Evolutionary conservation across 2,329 filamentous ascomycete species (phyloP).

Genomic region (Talaromyces sp.): DNA sequence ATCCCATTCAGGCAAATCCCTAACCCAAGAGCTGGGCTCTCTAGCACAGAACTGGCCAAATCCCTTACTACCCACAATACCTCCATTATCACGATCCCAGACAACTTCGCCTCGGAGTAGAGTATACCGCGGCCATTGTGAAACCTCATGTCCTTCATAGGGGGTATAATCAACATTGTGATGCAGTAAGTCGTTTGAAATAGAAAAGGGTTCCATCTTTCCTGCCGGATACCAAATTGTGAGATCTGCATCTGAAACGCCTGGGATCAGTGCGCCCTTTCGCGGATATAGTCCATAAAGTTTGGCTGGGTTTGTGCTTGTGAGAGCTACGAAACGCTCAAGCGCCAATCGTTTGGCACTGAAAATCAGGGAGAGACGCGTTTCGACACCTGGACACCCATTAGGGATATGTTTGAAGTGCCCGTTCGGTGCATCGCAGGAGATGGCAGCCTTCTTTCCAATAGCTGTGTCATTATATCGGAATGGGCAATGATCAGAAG

Average conservation of each 20-base stretch:
- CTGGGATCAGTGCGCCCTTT: neutral
- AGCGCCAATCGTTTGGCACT: neutral
- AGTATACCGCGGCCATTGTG: neutral
- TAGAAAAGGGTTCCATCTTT: neutral
- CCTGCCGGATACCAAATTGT: conserved; percentile 3
- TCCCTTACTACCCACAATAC: no score
- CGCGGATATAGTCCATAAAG: conserved; percentile 1
- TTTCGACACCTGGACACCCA: conserved; percentile 5
- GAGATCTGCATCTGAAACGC: conserved; percentile 3
- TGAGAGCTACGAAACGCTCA: conserved; percentile 1
- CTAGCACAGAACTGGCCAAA: no score
- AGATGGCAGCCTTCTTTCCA: conserved; percentile 3
- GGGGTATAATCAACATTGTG: conserved; percentile 7
- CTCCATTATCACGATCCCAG: neutral
- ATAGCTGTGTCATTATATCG: neutral
- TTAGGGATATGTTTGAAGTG: conserved; percentile 4
- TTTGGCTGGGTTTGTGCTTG: conserved; percentile 1
- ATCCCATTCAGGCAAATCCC: no score
- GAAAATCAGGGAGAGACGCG: conserved; percentile 1
- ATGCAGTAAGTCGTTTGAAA: neutral
- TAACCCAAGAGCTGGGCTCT: no score
- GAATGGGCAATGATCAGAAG: conserved; percentile 3
- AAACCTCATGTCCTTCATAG: neutral
- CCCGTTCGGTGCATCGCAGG: neutral
- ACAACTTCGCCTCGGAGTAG: neutral